phyloP scores from a whole-genome alignment of 345 rosid species.

The Moricandia arvensis region DNA sequence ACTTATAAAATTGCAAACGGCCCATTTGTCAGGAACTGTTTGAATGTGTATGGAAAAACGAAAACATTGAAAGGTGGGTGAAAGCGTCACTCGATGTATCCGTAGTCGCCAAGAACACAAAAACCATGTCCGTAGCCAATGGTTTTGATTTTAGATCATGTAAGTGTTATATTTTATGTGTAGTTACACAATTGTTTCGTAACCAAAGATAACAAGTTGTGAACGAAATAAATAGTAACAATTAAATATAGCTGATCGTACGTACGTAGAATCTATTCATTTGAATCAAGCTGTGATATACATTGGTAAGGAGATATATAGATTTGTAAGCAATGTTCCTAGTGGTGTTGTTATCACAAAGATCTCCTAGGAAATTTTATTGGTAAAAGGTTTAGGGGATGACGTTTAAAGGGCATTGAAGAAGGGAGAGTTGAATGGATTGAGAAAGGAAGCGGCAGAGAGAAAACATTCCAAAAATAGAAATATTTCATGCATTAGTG shows the following conservation, averaged over 20 bases:
- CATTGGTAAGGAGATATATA: background rate
- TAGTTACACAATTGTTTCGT: background rate
- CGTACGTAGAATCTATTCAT: background rate
- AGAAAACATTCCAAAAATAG: slow-evolving; percentile 55
- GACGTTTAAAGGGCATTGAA: slow-evolving; percentile 6
- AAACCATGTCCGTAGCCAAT: background rate
- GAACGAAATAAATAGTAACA: background rate
- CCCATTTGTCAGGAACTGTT: background rate
- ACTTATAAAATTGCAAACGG: too few relatives aligned
- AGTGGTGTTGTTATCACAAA: too few relatives aligned
- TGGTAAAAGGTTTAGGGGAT: background rate
- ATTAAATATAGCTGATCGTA: background rate
- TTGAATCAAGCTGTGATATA: slow-evolving; percentile 1
- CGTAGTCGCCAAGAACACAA: background rate
- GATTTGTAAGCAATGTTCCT: background rate
- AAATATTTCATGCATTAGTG: slow-evolving; percentile 24
- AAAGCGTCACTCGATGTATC: background rate
- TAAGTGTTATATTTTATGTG: background rate
- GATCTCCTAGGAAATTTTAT: background rate
- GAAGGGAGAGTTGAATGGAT: slow-evolving; percentile 24
- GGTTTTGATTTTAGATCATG: background rate
- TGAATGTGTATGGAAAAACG: background rate
- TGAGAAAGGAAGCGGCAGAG: slow-evolving; percentile 29
- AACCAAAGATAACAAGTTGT: too few relatives aligned
- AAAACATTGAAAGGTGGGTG: background rate